Percentiles rank a stretch among this genome's conserved stretches.
phyloP scores from a whole-genome alignment of 352 stramenopile genomes.

The Globisporangium paddicum region DNA sequence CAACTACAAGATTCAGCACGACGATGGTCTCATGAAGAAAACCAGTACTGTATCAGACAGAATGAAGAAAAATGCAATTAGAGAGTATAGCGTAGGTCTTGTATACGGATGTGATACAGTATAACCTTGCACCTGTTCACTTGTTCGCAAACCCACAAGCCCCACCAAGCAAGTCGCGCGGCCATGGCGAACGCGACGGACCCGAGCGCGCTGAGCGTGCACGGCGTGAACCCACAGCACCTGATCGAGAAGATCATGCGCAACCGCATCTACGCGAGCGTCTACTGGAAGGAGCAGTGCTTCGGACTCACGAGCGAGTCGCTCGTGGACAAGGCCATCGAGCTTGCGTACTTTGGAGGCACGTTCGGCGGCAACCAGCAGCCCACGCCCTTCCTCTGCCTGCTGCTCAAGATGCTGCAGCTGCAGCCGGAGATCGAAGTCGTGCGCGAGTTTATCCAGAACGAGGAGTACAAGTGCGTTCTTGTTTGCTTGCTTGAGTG shows the following conservation, averaged over 20 bases:
- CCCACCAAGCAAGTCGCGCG: neutral
- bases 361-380: conserved; percentile 94
- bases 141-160: neutral
- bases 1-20: no score
- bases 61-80: conserved; percentile 1
- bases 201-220: conserved; percentile 84
- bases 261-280: conserved; percentile 93
- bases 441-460: conserved; percentile 92
- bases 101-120: neutral
- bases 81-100: neutral
- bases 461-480: conserved; percentile 95
- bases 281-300: conserved; percentile 98
- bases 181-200: conserved; percentile 89
- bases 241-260: conserved; percentile 98
- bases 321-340: conserved; percentile 95
- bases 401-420: conserved; percentile 98
- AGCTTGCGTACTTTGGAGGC: conserved; percentile 91
- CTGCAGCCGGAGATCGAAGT: conserved; percentile 96
- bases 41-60: neutral
- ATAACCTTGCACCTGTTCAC: neutral
- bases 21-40: no score
- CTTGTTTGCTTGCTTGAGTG: neutral
- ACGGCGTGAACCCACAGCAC: conserved; percentile 97
- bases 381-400: conserved; percentile 96
- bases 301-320: conserved; percentile 96